These are phyloP conservation scores for Trichoderma citrinoviride DNA, from an alignment of 2,329 filamentous ascomycete genomes.

Conservation along the genomic window DNA sequence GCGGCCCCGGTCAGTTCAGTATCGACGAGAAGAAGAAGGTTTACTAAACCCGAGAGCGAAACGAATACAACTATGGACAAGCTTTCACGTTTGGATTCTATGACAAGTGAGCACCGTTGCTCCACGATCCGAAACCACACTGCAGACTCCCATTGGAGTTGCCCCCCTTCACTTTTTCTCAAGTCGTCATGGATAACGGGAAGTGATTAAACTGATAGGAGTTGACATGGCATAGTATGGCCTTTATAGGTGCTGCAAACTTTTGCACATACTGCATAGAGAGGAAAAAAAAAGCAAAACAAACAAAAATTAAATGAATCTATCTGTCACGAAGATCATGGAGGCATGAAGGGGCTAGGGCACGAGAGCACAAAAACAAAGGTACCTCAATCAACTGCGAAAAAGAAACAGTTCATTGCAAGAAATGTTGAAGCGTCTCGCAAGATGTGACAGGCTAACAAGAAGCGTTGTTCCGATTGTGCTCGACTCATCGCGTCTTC, in stretches of 20 bases:
- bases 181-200: conserved; percentile 13
- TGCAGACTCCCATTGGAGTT: conserved; percentile 11
- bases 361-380: background rate
- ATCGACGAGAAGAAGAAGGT: conserved; percentile 99
- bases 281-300: conserved; percentile 7
- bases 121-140: conserved; percentile 14
- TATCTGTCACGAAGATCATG: conserved; percentile 1
- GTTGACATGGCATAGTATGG: conserved; percentile 17
- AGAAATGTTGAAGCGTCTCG: background rate
- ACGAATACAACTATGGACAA: background rate
- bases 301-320: background rate
- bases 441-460: too few relatives aligned
- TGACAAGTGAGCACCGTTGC: conserved; percentile 13
- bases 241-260: conserved; percentile 4
- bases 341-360: background rate
- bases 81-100: conserved; percentile 17
- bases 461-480: too few relatives aligned
- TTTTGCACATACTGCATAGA: conserved; percentile 20
- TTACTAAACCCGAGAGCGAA: conserved; percentile 60
- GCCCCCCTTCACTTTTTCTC: conserved; percentile 10
- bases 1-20: conserved; percentile 94
- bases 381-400: background rate
- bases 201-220: conserved; percentile 7
- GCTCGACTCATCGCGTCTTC: too few relatives aligned
- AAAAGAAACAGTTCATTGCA: background rate